These are phyloP conservation scores for Volvox africanus DNA, from an alignment of 139 green algal genomes.

Conservation along the genomic window DNA sequence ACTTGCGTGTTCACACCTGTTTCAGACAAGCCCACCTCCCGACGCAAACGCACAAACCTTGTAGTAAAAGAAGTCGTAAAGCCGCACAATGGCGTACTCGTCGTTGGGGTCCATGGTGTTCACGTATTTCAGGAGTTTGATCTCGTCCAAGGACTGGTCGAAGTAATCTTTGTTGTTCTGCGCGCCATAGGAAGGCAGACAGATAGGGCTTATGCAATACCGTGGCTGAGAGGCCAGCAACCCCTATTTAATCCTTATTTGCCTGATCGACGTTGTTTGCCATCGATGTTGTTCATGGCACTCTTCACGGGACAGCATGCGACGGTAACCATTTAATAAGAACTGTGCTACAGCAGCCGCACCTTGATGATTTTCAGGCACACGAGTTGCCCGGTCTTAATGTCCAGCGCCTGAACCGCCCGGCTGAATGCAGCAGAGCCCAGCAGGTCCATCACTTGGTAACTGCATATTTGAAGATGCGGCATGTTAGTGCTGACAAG, in stretches of 20 bases:
- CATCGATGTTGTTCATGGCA: no score
- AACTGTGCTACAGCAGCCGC: background rate
- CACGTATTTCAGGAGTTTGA: slow-evolving; percentile 92
- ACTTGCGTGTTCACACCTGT: no score
- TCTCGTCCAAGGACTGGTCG: slow-evolving; percentile 97
- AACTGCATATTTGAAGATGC: background rate
- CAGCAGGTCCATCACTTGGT: slow-evolving; percentile 91
- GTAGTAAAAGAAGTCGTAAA: slow-evolving; percentile 98
- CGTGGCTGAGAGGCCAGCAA: no score
- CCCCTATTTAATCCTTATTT: no score
- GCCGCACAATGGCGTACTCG: slow-evolving; percentile 87
- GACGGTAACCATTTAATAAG: background rate
- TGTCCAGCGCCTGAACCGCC: slow-evolving; percentile 94
- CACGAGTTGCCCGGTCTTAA: slow-evolving; percentile 88
- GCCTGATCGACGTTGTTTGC: no score
- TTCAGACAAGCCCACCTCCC: no score
- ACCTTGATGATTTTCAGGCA: slow-evolving; percentile 98
- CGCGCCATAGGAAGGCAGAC: background rate
- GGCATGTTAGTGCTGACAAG: no score
- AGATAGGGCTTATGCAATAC: background rate
- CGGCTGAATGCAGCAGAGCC: slow-evolving; percentile 94
- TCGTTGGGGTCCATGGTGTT: slow-evolving; percentile 92
- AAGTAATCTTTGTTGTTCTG: slow-evolving; percentile 99
- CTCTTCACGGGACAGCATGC: background rate
- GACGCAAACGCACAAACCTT: slow-evolving; percentile 61